Base-by-base conservation (phyloP, 202 grass and related monocot species). In the Eragrostis tef region DNA sequence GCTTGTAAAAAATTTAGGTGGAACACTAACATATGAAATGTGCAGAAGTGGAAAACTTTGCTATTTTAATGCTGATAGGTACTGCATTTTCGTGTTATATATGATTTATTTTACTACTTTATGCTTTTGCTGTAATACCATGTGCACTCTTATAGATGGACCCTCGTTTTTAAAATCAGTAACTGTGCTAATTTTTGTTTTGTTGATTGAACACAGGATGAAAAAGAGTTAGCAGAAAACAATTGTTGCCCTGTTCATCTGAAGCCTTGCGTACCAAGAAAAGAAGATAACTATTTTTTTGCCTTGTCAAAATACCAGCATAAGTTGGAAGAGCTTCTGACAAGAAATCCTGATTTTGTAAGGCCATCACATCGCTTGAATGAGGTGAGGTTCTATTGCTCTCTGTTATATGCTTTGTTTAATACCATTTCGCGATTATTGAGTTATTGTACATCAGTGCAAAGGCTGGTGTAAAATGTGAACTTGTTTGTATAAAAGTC, bases 261-360 rank as follows among this genome's bases (percentile, higher is more conserved):
- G 71, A 98, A 93, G 79, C 95, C 95, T 82, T 98, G 95, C 85
- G 71, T 91, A 77, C 76, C 61, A 68, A 86, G 90, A 80, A 98
- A 93, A 86, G 92, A 98, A 89, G 90, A 94, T 69, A 98, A 98
- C 81, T 98, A 94, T 82, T 98, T 98, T 83, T 98, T 98, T 90
- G 90, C 95, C 73, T 77, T 98, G 73, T 98, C 95, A 74, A 98
- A 98, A 25, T 98, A 98, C 78, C 92, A 98, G 78, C 84, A 89
- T 65, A 89, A 87, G 57, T 71, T 98, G 85, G 95, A 98, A 84
- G 95, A 98, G 46, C 85, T 93, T 70, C 71, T 98, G 64, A 61
- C 41, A 74, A 89, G n/a, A 56, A 98, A 98, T 85, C 95, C 95
- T 45, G 74, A 91, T 91, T 98, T 98, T 88, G 84, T 94, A 83